Conservation (phyloP, 768 basidiomycete genomes). For the Tylopilus cervinicoccineus region DNA sequence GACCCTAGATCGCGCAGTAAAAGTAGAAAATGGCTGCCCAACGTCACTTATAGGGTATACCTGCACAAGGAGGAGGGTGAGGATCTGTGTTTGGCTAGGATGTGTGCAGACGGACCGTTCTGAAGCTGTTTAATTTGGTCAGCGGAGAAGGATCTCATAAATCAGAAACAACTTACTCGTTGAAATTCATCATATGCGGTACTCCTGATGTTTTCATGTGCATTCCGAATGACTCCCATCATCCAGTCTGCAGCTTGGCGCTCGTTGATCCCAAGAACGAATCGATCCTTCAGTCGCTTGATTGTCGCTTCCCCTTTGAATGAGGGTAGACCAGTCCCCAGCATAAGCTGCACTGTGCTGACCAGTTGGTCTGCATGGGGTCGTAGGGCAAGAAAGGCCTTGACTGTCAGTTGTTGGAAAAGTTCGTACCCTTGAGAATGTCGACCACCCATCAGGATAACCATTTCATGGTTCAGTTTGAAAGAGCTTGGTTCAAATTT, state of each 20-base stretch:
- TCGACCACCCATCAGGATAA: conserved; percentile 93
- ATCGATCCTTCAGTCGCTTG: conserved; percentile 80
- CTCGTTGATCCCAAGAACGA: conserved; percentile 77
- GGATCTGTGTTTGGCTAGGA: not conserved
- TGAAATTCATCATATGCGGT: conserved; percentile 97
- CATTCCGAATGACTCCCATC: conserved; percentile 84
- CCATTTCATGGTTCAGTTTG: conserved; percentile 99
- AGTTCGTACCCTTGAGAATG: conserved; percentile 92
- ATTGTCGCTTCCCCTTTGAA: conserved; percentile 97
- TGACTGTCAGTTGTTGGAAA: conserved; percentile 91
- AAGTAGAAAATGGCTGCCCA: not conserved
- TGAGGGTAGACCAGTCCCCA: conserved; percentile 89
- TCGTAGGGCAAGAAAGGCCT: conserved; percentile 95
- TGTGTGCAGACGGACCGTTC: conserved; percentile 35
- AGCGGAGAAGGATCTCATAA: conserved; percentile 1
- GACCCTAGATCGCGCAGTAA: not conserved
- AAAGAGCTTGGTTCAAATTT: conserved; percentile 99
- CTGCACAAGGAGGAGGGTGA: conserved; percentile 15
- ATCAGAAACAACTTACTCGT: conserved; percentile 47
- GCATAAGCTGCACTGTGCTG: conserved; percentile 87
- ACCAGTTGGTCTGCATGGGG: conserved; percentile 90
- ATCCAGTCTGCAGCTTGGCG: conserved; percentile 93
- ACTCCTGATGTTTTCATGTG: conserved; percentile 91
- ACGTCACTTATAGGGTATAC: conserved; percentile 29
- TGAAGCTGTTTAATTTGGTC: conserved; percentile 37